Conservation (phyloP, 805 yeast genomes). For the Hanseniaspora mollemarum region DNA sequence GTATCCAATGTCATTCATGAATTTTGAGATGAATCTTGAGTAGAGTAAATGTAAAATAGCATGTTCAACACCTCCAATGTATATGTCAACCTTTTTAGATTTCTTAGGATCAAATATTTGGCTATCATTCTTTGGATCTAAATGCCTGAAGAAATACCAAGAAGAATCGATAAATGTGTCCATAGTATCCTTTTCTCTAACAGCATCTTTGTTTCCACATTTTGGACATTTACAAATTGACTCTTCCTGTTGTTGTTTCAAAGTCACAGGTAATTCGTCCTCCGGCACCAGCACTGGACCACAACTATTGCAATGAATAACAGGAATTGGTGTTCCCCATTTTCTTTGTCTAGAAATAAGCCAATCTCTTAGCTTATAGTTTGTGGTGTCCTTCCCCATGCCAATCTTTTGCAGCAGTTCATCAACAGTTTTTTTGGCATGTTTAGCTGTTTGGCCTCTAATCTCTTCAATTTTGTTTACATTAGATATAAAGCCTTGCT, state of each 20-base stretch:
- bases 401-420: constrained; percentile 31
- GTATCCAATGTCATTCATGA: constrained; percentile 50
- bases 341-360: constrained; percentile 84
- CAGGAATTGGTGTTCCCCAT: constrained; percentile 99
- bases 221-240: constrained; percentile 63
- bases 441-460: constrained; percentile 38
- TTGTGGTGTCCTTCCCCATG: constrained; percentile 40
- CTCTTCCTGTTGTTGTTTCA: constrained; percentile 49
- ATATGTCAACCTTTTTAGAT: constrained; percentile 72
- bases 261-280: constrained; percentile 63
- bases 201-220: constrained; percentile 56
- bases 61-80: constrained; percentile 93
- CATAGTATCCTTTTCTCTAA: constrained; percentile 94
- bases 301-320: constrained; percentile 73
- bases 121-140: constrained; percentile 54
- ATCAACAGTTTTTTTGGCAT: constrained; percentile 43
- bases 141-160: constrained; percentile 84
- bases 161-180: constrained; percentile 97
- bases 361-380: constrained; percentile 80
- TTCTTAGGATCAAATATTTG: constrained; percentile 42
- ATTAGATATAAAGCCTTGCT: background rate
- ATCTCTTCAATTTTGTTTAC: constrained; percentile 33
- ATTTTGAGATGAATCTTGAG: constrained; percentile 75
- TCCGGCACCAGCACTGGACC: constrained; percentile 92
- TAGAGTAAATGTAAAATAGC: constrained; percentile 86